These are phyloP conservation scores for Porphyrellus cyaneotinctus DNA, from an alignment of 768 basidiomycete genomes.

Conservation along the genomic window DNA sequence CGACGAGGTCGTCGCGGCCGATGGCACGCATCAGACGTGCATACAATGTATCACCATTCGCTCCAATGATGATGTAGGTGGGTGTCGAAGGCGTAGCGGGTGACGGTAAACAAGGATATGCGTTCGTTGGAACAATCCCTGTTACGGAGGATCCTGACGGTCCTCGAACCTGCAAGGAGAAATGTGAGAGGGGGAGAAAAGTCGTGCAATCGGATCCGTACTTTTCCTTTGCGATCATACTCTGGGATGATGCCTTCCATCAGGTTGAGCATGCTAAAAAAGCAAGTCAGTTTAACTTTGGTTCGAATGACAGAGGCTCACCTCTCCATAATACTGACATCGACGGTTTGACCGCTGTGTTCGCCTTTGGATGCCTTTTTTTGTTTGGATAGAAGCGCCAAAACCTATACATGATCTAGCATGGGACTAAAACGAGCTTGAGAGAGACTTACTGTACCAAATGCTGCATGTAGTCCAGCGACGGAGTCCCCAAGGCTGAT, in stretches of 20 bases:
- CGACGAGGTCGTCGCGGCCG: conserved; percentile 54
- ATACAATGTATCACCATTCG: conserved; percentile 70
- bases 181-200: neutral
- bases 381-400: conserved; percentile 54
- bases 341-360: conserved; percentile 51
- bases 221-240: conserved; percentile 68
- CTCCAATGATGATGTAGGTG: conserved; percentile 66
- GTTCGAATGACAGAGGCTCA: conserved; percentile 10
- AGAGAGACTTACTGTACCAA: conserved; percentile 54
- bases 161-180: conserved; percentile 47
- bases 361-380: conserved; percentile 29
- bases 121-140: conserved; percentile 73
- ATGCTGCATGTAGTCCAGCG: conserved; percentile 68
- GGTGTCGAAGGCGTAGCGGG: conserved; percentile 36
- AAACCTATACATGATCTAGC: conserved; percentile 37
- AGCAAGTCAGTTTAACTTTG: neutral
- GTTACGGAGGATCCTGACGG: conserved; percentile 74
- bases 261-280: conserved; percentile 61
- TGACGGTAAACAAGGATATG: conserved; percentile 60
- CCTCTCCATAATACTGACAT: conserved; percentile 76
- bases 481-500: conserved; percentile 71
- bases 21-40: conserved; percentile 60
- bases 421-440: neutral
- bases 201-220: conserved; percentile 17
- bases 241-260: conserved; percentile 79